A percentile compares a stretch with the other conserved stretches of the same genome.
phyloP scores from a whole-genome alignment of 73 alveolate genomes.

The Diophrys appendiculata region DNA sequence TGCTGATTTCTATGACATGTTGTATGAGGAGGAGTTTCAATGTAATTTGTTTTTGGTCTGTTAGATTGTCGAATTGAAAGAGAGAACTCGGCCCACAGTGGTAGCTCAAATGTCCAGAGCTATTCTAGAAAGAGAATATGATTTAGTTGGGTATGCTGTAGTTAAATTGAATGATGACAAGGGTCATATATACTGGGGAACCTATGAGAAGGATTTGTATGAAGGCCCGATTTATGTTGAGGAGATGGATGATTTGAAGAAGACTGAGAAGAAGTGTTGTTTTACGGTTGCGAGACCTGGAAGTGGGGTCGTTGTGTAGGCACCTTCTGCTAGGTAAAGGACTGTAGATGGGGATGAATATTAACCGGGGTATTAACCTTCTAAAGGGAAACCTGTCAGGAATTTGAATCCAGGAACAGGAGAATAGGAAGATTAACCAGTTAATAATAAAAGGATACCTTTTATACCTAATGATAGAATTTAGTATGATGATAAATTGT shows the following conservation, averaged over 20 bases:
- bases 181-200: conserved; percentile 52
- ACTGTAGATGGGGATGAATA: too few species aligned
- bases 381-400: background rate
- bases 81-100: conserved; percentile 32
- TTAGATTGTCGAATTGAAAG: conserved; percentile 38
- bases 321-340: background rate
- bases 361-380: background rate
- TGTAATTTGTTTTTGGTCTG: conserved; percentile 44
- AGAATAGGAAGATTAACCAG: background rate
- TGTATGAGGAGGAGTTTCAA: conserved; percentile 52
- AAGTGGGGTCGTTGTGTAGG: background rate
- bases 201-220: conserved; percentile 34
- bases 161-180: conserved; percentile 43
- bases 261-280: conserved; percentile 9
- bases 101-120: conserved; percentile 32
- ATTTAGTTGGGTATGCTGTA: conserved; percentile 53
- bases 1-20: conserved; percentile 37
- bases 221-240: conserved; percentile 64
- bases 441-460: conserved; percentile 1
- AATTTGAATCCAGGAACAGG: background rate
- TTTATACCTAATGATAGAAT: conserved; percentile 46
- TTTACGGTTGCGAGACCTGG: conserved; percentile 59
- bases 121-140: conserved; percentile 50
- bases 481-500: conserved; percentile 26
- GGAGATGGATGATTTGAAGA: conserved; percentile 52